Base-by-base conservation (phyloP, 805 yeast species). In the Sugiyamaella marilandica region DNA sequence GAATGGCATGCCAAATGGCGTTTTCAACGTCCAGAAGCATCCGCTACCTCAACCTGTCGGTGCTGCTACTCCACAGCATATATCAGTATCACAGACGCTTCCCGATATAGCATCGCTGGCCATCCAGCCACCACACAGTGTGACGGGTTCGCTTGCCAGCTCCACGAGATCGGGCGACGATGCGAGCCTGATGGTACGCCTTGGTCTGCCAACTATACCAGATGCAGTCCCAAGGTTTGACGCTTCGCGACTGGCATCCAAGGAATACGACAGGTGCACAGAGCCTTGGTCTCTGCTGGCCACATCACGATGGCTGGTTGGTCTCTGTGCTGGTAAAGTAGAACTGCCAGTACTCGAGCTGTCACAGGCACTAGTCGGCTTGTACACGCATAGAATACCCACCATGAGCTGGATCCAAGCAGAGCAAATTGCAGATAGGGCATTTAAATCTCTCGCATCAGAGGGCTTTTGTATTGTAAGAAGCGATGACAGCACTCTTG, bases 401-500 rank as follows among this genome's bases (percentile, higher is more conserved):
- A 62, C 60, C 3, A 57, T 70, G 11, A 60, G 58, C 44, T 64
- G 67, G 64, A 52, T 59, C 5, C 54, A 55, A 16, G 67, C 72
- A 0, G 71, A 68, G 44, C 48, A 58, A 3, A 26, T 60, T 5
- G 71, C 74, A 1, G 37, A 36, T 2, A 57, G 57, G 14, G 66
- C 59, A 18, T 39, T 69, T 21, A 44, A 52, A 10, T 58, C 70
- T 3, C 52, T 70, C 19, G 29, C 36, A 13, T 32, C 24, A 10
- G 62, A 61, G 35, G 60, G 62, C 1, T 62, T 66, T 36, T 47
- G 66, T 13, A 49, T 35, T n/a, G 47, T 39, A 8, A 53, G 45
- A 33, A 54, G 24, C 45, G 39, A 41, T 57, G 48, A 39, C 47
- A 46, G 45, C 44, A 52, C 21, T n/a, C 14, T 29, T 52, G 59